Base-by-base conservation (phyloP, 345 rosid species). In the Salix dunnii region DNA sequence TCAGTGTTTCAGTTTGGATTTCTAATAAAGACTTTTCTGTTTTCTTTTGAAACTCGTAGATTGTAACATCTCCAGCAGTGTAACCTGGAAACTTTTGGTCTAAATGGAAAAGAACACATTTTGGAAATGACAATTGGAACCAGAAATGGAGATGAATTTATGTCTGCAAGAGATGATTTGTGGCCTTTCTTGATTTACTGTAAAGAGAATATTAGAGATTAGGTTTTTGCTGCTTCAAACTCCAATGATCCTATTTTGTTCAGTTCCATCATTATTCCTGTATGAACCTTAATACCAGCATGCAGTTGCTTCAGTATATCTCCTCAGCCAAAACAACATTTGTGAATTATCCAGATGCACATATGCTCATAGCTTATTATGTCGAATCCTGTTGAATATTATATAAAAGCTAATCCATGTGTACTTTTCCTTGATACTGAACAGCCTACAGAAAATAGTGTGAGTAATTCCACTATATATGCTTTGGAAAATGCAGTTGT, bases 391-490 rank as follows among this genome's bases (percentile, higher is more conserved):
- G 63, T n/a, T 64, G 21, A 40, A 27, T 67, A 58, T 16, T 33
- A 16, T 9, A 49, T 60, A 23, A 68, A 21, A 28, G 38, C 63
- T 67, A 53, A 53, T 38, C 67, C 23, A 66, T 61, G 5, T 69
- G 67, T 33, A 23, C 62, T 73, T 70, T 68, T 70, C 65, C 42
- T 67, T 23, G 70, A 65, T 68, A 48, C 75, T 78, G 75, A 63
- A 81, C 86, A 82, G 94, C 74, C 76, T 83, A 72, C 76, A 60
- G 82, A 82, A 68, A 79, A 71, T 51, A 76, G 23, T 67, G 67
- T 7, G 4, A 80, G 79, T 66, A 43, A 53, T 64, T 72, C 83
- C 49, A 53, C 31, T 20, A 72, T 28, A 64, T 72, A 53, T 43
- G n/a, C 66, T 68, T 63, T 17, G 23, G 64, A 74, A 72, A 48